Evolutionary conservation across 2,329 filamentous ascomycete genomes (phyloP).

Genomic region (Leptographium galeiforme): DNA sequence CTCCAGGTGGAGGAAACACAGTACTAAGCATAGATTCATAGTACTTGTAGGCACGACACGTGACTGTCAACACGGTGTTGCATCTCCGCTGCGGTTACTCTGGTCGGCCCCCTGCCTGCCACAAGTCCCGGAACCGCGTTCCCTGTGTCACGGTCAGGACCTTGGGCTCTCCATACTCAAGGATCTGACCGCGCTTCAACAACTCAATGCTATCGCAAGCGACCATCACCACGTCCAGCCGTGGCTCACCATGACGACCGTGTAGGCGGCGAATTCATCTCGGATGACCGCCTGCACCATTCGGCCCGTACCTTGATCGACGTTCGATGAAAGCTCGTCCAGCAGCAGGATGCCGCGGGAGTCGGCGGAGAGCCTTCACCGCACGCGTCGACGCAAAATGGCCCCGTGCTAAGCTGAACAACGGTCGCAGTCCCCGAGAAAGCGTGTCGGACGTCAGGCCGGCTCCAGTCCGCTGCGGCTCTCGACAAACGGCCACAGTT

Average conservation of each 20-base stretch:
- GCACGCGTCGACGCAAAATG: conserved; percentile 27
- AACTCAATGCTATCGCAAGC: conserved; percentile 36
- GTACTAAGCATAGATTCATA: no score
- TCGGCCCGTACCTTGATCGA: conserved; percentile 27
- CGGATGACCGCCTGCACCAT: conserved; percentile 27
- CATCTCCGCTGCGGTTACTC: no score
- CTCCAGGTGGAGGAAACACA: no score
- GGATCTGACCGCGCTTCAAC: conserved; percentile 32
- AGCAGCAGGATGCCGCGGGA: conserved; percentile 17
- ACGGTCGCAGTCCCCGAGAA: conserved; percentile 47
- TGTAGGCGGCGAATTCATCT: conserved; percentile 28
- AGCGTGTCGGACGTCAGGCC: conserved; percentile 33
- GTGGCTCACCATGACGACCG: conserved; percentile 38
- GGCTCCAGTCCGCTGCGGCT: conserved; percentile 11
- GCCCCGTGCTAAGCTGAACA: conserved; percentile 49
- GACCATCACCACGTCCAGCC: conserved; percentile 36
- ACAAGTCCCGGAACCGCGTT: conserved; percentile 1
- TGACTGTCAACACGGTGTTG: no score
- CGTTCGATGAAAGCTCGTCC: conserved; percentile 28
- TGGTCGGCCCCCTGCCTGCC: no score
- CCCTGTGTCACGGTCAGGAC: conserved; percentile 8
- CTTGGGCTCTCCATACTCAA: conserved; percentile 21
- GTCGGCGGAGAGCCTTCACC: conserved; percentile 4
- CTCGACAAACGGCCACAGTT: conserved; percentile 19
- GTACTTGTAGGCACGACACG: no score